Evolutionary conservation across 495 filamentous ascomycete species (phyloP).

Genomic region (Tricharina praecox): DNA sequence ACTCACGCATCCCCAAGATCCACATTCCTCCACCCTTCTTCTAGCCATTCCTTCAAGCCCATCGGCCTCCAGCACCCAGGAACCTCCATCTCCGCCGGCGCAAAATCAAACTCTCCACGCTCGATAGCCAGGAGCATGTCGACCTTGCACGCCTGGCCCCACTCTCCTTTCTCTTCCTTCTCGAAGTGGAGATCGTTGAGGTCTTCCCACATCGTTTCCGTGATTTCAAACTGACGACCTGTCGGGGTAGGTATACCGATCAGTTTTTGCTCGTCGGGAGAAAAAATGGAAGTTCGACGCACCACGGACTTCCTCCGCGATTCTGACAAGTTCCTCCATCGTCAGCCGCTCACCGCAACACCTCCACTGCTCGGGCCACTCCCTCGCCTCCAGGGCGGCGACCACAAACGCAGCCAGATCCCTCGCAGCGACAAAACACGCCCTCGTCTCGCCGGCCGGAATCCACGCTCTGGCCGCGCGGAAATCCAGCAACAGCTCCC

Average conservation of each 20-base stretch:
- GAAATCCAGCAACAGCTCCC: conserved; percentile 48
- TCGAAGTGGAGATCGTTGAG: conserved; percentile 31
- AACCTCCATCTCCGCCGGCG: conserved; percentile 31
- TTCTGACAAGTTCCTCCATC: conserved; percentile 34
- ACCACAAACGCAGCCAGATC: conserved; percentile 54
- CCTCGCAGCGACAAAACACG: conserved; percentile 50
- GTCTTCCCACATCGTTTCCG: conserved; percentile 29
- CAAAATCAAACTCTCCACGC: conserved; percentile 35
- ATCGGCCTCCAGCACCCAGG: too few relatives aligned
- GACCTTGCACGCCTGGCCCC: conserved; percentile 28
- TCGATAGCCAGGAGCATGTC: conserved; percentile 36
- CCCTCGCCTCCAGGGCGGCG: conserved; percentile 38
- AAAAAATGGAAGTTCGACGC: too few relatives aligned
- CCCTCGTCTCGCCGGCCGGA: conserved; percentile 33
- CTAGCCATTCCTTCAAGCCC: conserved; percentile 35
- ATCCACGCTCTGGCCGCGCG: conserved; percentile 39
- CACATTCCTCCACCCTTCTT: conserved; percentile 28
- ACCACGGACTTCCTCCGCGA: conserved; percentile 32
- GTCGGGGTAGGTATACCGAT: too few relatives aligned
- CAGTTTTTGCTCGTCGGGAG: too few relatives aligned
- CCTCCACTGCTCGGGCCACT: conserved; percentile 49
- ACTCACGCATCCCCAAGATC: background rate
- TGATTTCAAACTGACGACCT: conserved; percentile 31
- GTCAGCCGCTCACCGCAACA: conserved; percentile 46
- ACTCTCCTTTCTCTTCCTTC: conserved; percentile 28